Conservation (phyloP, 176 grass and related monocot genomes). For the Avena eriantha region DNA sequence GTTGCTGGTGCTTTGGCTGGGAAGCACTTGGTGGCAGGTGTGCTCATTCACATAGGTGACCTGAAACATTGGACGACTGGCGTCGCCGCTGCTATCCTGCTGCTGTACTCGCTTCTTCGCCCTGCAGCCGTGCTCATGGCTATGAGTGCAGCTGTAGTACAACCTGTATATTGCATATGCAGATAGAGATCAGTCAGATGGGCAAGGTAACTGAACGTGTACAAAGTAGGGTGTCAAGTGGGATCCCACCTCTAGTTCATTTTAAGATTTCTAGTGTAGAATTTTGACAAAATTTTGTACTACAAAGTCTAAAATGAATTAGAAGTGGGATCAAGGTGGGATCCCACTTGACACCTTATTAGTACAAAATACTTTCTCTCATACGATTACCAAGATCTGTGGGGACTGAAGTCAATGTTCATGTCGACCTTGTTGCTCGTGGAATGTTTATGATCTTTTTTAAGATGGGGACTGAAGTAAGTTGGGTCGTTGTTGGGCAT, state of each 20-base stretch:
- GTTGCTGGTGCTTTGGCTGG: background rate
- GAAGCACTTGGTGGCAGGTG: slow-evolving; percentile 46
- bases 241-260: too few relatives aligned
- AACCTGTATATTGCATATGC: slow-evolving; percentile 31
- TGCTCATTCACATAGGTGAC: slow-evolving; percentile 54
- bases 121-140: slow-evolving; percentile 30
- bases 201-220: background rate
- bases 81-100: background rate
- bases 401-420: background rate
- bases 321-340: too few relatives aligned
- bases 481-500: background rate
- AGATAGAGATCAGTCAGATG: background rate
- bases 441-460: background rate
- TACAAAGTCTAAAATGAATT: too few relatives aligned
- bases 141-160: slow-evolving; percentile 47
- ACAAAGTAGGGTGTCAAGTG: too few relatives aligned
- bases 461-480: background rate
- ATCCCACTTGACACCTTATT: too few relatives aligned
- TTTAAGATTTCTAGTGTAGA: too few relatives aligned
- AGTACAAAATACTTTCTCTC: background rate
- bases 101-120: slow-evolving; percentile 63
- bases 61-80: slow-evolving; percentile 12
- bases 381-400: background rate
- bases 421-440: background rate
- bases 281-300: too few relatives aligned